phyloP scores from a whole-genome alignment of 257 asterid genomes.

The Echites panduratus region DNA sequence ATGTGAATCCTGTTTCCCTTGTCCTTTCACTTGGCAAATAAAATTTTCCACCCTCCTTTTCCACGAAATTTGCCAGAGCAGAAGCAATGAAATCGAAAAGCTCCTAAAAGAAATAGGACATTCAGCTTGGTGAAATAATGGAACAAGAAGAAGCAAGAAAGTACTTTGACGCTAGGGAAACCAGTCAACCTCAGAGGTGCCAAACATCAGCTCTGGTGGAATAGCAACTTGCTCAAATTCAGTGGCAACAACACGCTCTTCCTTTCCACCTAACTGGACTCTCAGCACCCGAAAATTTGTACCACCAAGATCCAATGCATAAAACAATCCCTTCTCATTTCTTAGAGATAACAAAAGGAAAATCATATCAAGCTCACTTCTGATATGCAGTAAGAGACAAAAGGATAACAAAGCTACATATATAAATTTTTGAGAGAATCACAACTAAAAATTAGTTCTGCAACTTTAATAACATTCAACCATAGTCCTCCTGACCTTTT shows the following conservation, averaged over 20 bases:
- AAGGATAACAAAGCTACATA: neutral
- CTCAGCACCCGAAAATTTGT: conserved; percentile 76
- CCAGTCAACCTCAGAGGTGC: conserved; percentile 52
- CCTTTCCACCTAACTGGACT: conserved; percentile 78
- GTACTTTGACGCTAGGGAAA: neutral
- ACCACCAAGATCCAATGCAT: conserved; percentile 86
- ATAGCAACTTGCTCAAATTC: conserved; percentile 68
- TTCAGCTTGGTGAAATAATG: neutral
- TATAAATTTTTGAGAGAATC: neutral
- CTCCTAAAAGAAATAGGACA: conserved; percentile 35
- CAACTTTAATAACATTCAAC: neutral
- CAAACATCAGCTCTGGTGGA: conserved; percentile 58
- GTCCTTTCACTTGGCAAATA: conserved; percentile 36
- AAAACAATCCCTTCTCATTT: conserved; percentile 70
- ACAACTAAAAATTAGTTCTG: neutral
- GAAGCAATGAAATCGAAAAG: conserved; percentile 75
- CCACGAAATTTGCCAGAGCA: conserved; percentile 52
- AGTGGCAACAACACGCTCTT: conserved; percentile 48
- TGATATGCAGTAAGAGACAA: neutral
- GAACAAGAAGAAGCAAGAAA: neutral
- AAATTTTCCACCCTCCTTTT: conserved; percentile 53
- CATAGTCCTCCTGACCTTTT: neutral
- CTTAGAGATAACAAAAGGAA: conserved; percentile 23
- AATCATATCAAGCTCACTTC: conserved; percentile 10
- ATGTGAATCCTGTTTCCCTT: conserved; percentile 72